phyloP scores from a whole-genome alignment of 331 rosid genomes.

The Malus hybrid region DNA sequence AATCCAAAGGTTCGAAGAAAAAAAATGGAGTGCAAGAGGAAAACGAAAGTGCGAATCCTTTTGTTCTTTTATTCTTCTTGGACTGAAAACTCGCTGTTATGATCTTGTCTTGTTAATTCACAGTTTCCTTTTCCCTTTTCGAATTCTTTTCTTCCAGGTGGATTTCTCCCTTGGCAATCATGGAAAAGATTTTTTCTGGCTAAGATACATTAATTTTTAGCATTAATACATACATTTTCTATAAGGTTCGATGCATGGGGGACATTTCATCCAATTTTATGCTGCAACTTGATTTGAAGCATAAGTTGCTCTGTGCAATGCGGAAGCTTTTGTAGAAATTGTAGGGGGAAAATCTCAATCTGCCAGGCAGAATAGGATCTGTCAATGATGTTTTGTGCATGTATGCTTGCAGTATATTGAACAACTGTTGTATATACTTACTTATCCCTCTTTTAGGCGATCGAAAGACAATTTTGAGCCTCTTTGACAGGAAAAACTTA shows the following conservation, averaged over 20 bases:
- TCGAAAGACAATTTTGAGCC: background rate
- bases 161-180: conserved; percentile 94
- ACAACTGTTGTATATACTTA: background rate
- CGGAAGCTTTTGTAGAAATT: background rate
- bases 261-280: background rate
- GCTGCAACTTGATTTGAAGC: background rate
- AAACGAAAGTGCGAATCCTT: background rate
- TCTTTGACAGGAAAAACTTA: background rate
- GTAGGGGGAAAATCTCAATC: background rate
- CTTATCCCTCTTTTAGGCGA: no score
- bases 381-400: no score
- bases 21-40: background rate
- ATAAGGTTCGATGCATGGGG: background rate
- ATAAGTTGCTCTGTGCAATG: background rate
- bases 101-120: background rate
- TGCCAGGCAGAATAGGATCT: background rate
- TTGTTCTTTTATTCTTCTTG: background rate
- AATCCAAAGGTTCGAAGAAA: no score
- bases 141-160: conserved; percentile 41
- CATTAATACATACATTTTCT: background rate
- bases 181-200: conserved; percentile 88
- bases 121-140: background rate
- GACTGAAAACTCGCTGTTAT: background rate
- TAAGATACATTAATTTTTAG: background rate
- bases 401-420: background rate